Conservation (phyloP, 1,284 basidiomycete species). For the Trichosporon sp. region DNA sequence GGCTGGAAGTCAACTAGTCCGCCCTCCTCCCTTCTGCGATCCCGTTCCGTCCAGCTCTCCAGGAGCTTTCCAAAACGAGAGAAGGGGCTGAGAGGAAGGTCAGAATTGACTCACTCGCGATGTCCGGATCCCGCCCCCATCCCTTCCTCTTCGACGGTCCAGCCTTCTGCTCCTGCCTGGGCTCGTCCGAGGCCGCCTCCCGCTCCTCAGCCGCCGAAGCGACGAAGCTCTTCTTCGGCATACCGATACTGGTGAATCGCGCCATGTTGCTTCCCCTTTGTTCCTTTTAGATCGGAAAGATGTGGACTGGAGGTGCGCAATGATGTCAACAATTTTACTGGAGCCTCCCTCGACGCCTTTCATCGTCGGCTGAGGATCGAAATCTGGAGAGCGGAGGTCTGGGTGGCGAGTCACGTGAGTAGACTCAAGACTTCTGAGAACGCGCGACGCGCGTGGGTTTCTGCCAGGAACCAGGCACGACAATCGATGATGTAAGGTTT, state of each 20-base stretch:
- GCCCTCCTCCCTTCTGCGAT: too few relatives aligned
- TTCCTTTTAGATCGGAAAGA: too few relatives aligned
- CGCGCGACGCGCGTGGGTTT: conserved; percentile 10
- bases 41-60: too few relatives aligned
- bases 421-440: background rate
- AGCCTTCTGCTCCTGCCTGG: conserved; percentile 19
- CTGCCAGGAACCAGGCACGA: background rate
- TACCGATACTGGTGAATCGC: conserved; percentile 56
- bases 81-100: background rate
- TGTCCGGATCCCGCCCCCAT: conserved; percentile 50
- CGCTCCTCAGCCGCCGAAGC: conserved; percentile 53
- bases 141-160: conserved; percentile 31
- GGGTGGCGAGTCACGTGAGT: conserved; percentile 1
- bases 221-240: conserved; percentile 53
- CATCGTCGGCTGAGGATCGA: background rate
- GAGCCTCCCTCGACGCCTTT: background rate
- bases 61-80: too few relatives aligned
- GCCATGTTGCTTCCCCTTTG: conserved; percentile 43
- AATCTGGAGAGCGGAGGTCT: background rate
- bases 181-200: conserved; percentile 19
- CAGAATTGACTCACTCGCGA: conserved; percentile 47
- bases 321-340: conserved; percentile 18
- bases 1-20: too few relatives aligned
- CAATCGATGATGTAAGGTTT: background rate
- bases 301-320: background rate